These are phyloP conservation scores for Fraxinus albicans DNA, from an alignment of 305 asterid species.

Conservation along the genomic window DNA sequence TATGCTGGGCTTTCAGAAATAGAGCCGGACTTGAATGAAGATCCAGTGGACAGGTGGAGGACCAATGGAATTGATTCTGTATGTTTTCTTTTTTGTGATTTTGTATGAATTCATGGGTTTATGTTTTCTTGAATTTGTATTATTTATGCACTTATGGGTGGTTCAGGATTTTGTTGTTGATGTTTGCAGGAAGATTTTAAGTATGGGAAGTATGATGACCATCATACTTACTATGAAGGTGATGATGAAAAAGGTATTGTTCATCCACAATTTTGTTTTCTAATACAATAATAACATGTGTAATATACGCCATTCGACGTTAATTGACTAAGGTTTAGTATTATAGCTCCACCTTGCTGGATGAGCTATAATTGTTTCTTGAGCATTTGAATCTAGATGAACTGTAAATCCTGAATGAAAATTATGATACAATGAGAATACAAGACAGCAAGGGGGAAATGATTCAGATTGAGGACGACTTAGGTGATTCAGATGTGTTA, in stretches of 20 bases:
- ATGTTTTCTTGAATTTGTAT: background rate
- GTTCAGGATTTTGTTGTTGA: conserved; percentile 1
- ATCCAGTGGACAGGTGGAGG: conserved; percentile 72
- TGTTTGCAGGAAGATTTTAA: conserved; percentile 65
- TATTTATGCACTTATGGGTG: background rate
- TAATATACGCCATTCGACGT: background rate
- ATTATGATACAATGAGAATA: background rate
- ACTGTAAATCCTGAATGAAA: background rate
- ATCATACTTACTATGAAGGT: conserved; percentile 69
- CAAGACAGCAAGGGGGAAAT: background rate
- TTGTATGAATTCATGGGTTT: background rate
- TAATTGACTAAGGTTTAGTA: background rate
- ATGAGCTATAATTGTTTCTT: background rate
- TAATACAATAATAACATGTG: background rate
- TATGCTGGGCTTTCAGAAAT: conserved; percentile 64
- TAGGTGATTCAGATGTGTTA: background rate
- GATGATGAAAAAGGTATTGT: conserved; percentile 52
- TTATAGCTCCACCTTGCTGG: background rate
- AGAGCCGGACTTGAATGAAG: conserved; percentile 84
- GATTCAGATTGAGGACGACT: background rate
- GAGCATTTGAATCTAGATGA: background rate
- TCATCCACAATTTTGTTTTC: background rate
- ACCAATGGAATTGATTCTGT: conserved; percentile 66
- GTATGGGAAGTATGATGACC: conserved; percentile 66
- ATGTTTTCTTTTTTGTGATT: background rate